phyloP scores from a whole-genome alignment of 306 rosid genomes.

The Casuarina cunninghamiana region DNA sequence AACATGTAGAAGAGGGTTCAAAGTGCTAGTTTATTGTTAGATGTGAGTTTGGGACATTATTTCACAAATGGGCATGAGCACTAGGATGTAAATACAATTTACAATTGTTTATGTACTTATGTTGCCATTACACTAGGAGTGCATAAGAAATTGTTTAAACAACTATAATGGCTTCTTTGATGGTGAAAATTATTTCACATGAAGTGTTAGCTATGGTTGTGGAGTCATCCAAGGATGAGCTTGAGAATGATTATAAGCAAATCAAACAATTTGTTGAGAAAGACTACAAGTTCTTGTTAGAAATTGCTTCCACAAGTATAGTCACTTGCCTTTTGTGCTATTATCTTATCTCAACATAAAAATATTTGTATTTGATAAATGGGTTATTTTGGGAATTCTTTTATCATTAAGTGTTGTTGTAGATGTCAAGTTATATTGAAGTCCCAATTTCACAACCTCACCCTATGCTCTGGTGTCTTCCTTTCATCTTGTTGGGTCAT shows the following conservation, averaged over 20 bases:
- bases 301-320: constrained; percentile 82
- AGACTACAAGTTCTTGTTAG: constrained; percentile 79
- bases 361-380: background rate
- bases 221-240: constrained; percentile 74
- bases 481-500: background rate
- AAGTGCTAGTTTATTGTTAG: constrained; percentile 81
- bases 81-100: constrained; percentile 85
- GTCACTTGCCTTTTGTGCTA: constrained; percentile 20
- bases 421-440: background rate
- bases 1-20: constrained; percentile 98
- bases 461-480: constrained; percentile 1
- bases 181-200: constrained; percentile 76
- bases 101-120: constrained; percentile 92
- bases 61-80: constrained; percentile 88
- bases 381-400: background rate
- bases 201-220: constrained; percentile 46
- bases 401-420: background rate
- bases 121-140: constrained; percentile 84
- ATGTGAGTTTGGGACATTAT: constrained; percentile 95
- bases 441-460: background rate
- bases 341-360: constrained; percentile 7
- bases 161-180: constrained; percentile 70
- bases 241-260: constrained; percentile 76
- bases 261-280: constrained; percentile 71
- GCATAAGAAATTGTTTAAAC: constrained; percentile 84